Evolutionary conservation across 192 early-diverging fungal species (phyloP).

Genomic region (Coemansia sp.): DNA sequence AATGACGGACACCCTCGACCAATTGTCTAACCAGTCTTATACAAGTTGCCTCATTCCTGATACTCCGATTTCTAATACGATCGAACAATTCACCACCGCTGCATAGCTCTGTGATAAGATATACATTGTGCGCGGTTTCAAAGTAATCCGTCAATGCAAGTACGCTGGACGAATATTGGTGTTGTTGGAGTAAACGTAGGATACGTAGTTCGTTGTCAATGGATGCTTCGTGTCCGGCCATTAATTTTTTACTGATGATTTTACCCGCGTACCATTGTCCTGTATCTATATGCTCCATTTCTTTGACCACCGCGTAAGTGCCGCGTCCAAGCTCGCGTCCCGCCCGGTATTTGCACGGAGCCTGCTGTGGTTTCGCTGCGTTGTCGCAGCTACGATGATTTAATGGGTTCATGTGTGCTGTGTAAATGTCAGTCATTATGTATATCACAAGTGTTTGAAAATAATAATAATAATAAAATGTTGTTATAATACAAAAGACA

Average conservation of each 20-base stretch:
- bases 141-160: slow-evolving; percentile 78
- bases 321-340: slow-evolving; percentile 41
- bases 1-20: slow-evolving; percentile 74
- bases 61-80: slow-evolving; percentile 70
- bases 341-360: slow-evolving; percentile 51
- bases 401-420: not conserved
- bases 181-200: slow-evolving; percentile 65
- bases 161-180: slow-evolving; percentile 65
- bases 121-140: slow-evolving; percentile 76
- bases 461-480: too few relatives aligned
- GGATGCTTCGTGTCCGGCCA: slow-evolving; percentile 69
- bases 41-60: slow-evolving; percentile 79
- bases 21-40: slow-evolving; percentile 77
- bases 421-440: not conserved
- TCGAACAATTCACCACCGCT: slow-evolving; percentile 95
- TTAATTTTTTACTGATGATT: slow-evolving; percentile 74
- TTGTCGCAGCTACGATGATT: not conserved
- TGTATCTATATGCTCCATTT: slow-evolving; percentile 62
- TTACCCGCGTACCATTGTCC: slow-evolving; percentile 76
- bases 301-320: slow-evolving; percentile 53
- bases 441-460: too few relatives aligned
- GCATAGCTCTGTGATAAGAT: slow-evolving; percentile 76
- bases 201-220: slow-evolving; percentile 76
- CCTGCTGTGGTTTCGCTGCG: slow-evolving; percentile 3
- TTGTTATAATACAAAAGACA: too few relatives aligned